phyloP scores from a whole-genome alignment of 2,329 filamentous ascomycete species.

The Xylariaceae sp. region DNA sequence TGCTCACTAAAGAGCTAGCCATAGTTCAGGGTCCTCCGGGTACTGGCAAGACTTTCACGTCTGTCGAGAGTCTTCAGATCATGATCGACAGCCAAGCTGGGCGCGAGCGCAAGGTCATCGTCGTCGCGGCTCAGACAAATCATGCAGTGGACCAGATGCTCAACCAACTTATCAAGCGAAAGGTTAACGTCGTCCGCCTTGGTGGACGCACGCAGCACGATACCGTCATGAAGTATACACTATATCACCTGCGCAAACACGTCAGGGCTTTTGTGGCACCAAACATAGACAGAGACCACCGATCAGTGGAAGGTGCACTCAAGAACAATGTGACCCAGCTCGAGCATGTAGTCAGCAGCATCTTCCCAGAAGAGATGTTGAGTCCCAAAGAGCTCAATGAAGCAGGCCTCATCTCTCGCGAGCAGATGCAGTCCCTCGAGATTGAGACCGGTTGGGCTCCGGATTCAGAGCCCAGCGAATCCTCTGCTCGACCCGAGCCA shows the following conservation, averaged over 20 bases:
- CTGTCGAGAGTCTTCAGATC: constrained; percentile 65
- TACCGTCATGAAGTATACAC: constrained; percentile 60
- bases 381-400: constrained; percentile 50
- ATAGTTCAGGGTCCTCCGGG: constrained; percentile 81
- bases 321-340: constrained; percentile 33
- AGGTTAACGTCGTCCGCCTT: constrained; percentile 55
- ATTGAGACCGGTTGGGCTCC: constrained; percentile 38
- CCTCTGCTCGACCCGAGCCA: constrained; percentile 23
- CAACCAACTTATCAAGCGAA: constrained; percentile 48
- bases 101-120: constrained; percentile 59
- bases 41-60: constrained; percentile 75
- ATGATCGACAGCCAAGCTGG: constrained; percentile 55
- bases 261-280: constrained; percentile 13
- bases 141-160: constrained; percentile 85
- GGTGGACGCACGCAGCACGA: constrained; percentile 67
- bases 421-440: constrained; percentile 60
- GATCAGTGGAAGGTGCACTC: constrained; percentile 25
- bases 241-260: constrained; percentile 56
- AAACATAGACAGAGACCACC: constrained; percentile 21
- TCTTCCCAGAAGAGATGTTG: constrained; percentile 43
- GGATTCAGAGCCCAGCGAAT: constrained; percentile 3
- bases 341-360: constrained; percentile 37
- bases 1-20: constrained; percentile 67
- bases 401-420: constrained; percentile 55
- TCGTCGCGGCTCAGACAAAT: constrained; percentile 84